Evolutionary conservation across 805 yeast genomes (phyloP).

Genomic region (Candida bentonensis): DNA sequence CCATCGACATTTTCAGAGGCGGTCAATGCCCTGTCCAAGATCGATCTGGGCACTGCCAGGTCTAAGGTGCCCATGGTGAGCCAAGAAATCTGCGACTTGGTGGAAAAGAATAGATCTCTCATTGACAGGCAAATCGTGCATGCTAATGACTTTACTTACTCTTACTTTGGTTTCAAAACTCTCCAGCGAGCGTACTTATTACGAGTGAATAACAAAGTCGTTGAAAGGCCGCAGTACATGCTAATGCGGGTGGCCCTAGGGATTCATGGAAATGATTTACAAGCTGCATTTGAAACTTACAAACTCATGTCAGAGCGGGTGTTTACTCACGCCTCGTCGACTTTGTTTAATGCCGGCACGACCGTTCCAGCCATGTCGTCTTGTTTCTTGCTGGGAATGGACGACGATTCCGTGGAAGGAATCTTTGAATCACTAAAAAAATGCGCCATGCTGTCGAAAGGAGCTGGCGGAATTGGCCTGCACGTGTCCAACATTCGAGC

Average conservation of each 20-base stretch:
- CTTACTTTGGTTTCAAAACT: conserved; percentile 83
- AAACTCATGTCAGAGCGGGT: conserved; percentile 71
- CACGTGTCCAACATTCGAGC: conserved; percentile 81
- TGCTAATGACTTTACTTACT: conserved; percentile 54
- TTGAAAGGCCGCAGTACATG: conserved; percentile 80
- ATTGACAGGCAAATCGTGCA: conserved; percentile 55
- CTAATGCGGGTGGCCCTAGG: conserved; percentile 83
- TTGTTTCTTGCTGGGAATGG: conserved; percentile 82
- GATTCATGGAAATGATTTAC: conserved; percentile 56
- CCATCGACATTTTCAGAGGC: conserved; percentile 65
- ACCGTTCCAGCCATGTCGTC: conserved; percentile 77
- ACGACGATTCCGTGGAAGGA: conserved; percentile 91
- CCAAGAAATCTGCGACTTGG: conserved; percentile 40
- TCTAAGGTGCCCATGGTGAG: conserved; percentile 50
- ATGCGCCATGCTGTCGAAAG: conserved; percentile 80
- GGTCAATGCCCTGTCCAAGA: conserved; percentile 47
- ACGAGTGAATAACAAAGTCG: conserved; percentile 38
- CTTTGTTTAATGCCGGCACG: conserved; percentile 87
- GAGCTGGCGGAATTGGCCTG: conserved; percentile 93
- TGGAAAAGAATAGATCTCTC: conserved; percentile 40
- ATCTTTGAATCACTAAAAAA: conserved; percentile 80
- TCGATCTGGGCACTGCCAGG: conserved; percentile 58
- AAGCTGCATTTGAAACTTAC: conserved; percentile 60
- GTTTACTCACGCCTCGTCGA: conserved; percentile 92
- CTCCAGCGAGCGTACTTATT: conserved; percentile 66